Percentiles rank a stretch among this genome's conserved stretches.
Conservation (phyloP, 106 monocot genomes). For the Dactylorhiza incarnata region DNA sequence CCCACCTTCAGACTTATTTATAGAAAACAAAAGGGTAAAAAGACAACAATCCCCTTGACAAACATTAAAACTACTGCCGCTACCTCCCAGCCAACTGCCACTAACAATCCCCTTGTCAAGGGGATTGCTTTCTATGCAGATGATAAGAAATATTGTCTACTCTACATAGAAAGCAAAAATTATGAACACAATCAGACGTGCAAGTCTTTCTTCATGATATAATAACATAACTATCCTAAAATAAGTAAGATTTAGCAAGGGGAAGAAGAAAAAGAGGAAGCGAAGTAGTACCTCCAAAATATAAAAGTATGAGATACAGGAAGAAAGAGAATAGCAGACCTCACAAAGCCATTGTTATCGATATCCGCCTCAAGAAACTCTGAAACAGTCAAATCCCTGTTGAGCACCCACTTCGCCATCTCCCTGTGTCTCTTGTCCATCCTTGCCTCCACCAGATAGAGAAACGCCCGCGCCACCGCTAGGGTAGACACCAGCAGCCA, state of each 20-base stretch:
- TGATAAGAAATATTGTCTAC: too few relatives aligned
- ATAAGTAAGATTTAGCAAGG: neutral
- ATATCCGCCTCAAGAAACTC: conserved; percentile 84
- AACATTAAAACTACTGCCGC: too few relatives aligned
- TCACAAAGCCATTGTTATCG: conserved; percentile 77
- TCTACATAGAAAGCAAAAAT: too few relatives aligned
- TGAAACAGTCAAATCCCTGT: conserved; percentile 63
- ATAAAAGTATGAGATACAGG: neutral
- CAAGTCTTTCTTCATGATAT: neutral
- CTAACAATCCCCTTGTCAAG: too few relatives aligned
- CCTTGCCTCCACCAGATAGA: conserved; percentile 79
- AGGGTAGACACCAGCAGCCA: conserved; percentile 85
- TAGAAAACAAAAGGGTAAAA: too few relatives aligned
- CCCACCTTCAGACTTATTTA: too few relatives aligned
- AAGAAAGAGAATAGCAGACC: conserved; percentile 26
- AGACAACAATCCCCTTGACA: too few relatives aligned
- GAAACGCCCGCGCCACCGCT: conserved; percentile 76
- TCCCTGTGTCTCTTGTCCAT: conserved; percentile 76
- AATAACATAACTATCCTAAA: neutral
- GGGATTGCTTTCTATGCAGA: too few relatives aligned
- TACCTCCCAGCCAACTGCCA: too few relatives aligned
- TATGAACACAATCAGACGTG: too few relatives aligned
- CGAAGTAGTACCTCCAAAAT: neutral
- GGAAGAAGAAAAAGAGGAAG: neutral
- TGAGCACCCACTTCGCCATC: conserved; percentile 68